phyloP scores from a whole-genome alignment of 2,329 filamentous ascomycete species.

The Neonectria neomacrospora region DNA sequence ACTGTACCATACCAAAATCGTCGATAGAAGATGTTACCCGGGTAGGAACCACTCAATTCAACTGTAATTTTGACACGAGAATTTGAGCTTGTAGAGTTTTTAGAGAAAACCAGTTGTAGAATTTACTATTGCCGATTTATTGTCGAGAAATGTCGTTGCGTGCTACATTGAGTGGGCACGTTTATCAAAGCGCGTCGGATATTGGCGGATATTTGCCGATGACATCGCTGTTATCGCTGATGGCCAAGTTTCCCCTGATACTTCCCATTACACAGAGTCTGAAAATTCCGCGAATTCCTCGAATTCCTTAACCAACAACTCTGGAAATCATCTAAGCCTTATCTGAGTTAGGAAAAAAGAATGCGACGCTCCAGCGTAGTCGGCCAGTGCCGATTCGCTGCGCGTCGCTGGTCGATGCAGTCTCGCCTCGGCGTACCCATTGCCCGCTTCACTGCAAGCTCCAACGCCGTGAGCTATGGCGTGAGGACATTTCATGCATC shows the following conservation, averaged over 20 bases:
- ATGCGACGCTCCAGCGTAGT: slow-evolving; percentile 42
- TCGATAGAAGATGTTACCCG: slow-evolving; percentile 39
- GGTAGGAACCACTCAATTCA: slow-evolving; percentile 46
- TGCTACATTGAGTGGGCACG: slow-evolving; percentile 24
- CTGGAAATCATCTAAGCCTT: slow-evolving; percentile 1
- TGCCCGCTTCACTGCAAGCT: slow-evolving; percentile 18
- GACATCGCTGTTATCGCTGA: slow-evolving; percentile 33
- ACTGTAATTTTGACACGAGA: slow-evolving; percentile 28
- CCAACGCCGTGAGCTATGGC: slow-evolving; percentile 16
- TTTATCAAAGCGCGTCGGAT: slow-evolving; percentile 34
- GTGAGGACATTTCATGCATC: slow-evolving; percentile 31
- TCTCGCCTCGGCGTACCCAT: slow-evolving; percentile 31
- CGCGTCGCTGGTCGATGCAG: slow-evolving; percentile 34
- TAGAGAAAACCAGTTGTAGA: neutral
- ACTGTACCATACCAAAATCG: slow-evolving; percentile 38
- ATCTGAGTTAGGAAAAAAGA: slow-evolving; percentile 5
- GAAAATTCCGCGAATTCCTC: slow-evolving; percentile 1
- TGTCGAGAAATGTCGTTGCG: neutral
- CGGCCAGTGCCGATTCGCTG: slow-evolving; percentile 43
- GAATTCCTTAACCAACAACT: slow-evolving; percentile 2
- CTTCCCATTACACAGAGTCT: slow-evolving; percentile 7
- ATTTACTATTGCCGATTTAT: neutral
- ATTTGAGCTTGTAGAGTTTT: neutral
- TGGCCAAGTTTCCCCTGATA: slow-evolving; percentile 12
- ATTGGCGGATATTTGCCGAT: slow-evolving; percentile 41